Base-by-base conservation (phyloP, 1,284 basidiomycete species). In the Sanguinoderma infundibulare region DNA sequence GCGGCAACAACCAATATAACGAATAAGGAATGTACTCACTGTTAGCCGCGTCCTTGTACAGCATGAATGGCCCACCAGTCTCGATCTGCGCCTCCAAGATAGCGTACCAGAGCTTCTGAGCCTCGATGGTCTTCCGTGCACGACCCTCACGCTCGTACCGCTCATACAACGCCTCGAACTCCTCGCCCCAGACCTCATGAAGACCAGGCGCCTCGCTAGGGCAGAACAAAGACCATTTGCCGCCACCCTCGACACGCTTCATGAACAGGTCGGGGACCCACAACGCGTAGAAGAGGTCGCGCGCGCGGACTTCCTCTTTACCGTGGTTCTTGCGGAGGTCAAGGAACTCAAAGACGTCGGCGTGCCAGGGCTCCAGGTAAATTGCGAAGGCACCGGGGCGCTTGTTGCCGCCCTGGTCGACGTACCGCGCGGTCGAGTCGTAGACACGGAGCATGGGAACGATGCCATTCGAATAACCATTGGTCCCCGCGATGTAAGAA, bases 331-430 rank as follows among this genome's bases (percentile, higher is more conserved):
- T 99, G 72, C 98, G 87, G 50, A 99, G 85, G 76, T 99, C 97
- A 68, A 99, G 85, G 84, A 99, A 98, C 69, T 98, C 97, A 70
- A 98, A 98, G 70, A 99, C 80, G 76, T 99, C 98, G 36, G 95
- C 87, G 77, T 99, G 97, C 96, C 96, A 98, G 9, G 96, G 96
- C 79, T 98, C 96, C 67, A 98, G 82, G 80, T 98, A 98, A 76
- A 98, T 95, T 34, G 98, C 95, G 72, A 99, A 98, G 2, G 98
- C 98, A 67, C 98, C 98, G 2, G 98, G 98, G 47, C 98, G 93
- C 83, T 99, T 99, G 87, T 99, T 99, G 53, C 98, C 98, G 66
- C 98, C 97, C 77, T 99, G 98, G 78, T 99, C 98, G 65, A 99
- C 98, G 75, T 99, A 99, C 56, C 98, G 94, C 34, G 98, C 98